Conservation (phyloP, 148 eudicot species). For the Diospyros lotus region DNA sequence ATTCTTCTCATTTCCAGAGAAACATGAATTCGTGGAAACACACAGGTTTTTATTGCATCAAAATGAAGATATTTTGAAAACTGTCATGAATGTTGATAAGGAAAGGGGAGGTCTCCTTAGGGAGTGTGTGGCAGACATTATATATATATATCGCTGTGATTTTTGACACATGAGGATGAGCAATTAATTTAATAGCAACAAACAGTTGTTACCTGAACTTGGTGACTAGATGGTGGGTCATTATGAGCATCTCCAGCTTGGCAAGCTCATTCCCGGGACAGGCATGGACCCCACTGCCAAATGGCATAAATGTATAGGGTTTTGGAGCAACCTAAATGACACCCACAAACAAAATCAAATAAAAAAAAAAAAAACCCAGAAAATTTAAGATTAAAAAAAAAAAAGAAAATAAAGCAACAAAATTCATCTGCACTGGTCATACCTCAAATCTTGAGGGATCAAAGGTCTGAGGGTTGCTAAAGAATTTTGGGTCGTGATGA, state of each 20-base stretch:
- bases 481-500: conserved; percentile 60
- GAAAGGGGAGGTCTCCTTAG: too few species aligned
- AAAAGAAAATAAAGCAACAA: background rate
- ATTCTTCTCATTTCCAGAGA: too few species aligned
- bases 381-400: background rate
- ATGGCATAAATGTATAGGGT: conserved; percentile 52
- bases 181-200: too few species aligned
- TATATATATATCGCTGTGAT: conserved; percentile 5
- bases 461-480: conserved; percentile 44
- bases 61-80: too few species aligned
- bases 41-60: too few species aligned
- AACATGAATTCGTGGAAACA: too few species aligned
- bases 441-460: conserved; percentile 66
- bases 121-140: conserved; percentile 2
- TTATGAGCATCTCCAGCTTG: conserved; percentile 45
- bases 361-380: background rate
- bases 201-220: conserved; percentile 35
- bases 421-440: conserved; percentile 3
- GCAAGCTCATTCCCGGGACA: conserved; percentile 58
- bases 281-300: conserved; percentile 47
- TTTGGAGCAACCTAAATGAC: conserved; percentile 30
- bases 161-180: background rate
- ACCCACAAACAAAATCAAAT: background rate
- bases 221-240: conserved; percentile 45
- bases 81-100: too few species aligned